A percentile compares a stretch with the other conserved stretches of the same genome.
phyloP scores from a whole-genome alignment of 2,329 filamentous ascomycete species.

The Leptographium procerum region DNA sequence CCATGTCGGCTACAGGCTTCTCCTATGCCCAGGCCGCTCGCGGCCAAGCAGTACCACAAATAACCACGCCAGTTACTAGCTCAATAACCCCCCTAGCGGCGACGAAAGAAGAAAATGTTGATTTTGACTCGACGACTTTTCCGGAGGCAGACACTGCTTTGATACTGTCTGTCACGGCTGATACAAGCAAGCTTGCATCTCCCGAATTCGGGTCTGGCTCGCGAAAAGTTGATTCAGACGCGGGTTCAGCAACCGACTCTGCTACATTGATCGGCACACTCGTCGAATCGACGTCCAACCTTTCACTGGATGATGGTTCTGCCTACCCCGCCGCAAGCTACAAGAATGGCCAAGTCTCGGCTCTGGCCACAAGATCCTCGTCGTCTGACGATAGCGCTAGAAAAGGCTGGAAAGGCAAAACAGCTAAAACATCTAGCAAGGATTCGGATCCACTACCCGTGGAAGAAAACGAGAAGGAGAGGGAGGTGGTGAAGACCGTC shows the following conservation, averaged over 20 bases:
- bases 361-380: not conserved
- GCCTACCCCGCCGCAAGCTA: slow-evolving; percentile 47
- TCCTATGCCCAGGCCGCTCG: slow-evolving; percentile 96
- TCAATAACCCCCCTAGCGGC: slow-evolving; percentile 20
- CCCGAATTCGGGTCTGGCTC: slow-evolving; percentile 1
- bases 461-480: slow-evolving; percentile 43
- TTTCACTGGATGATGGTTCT: slow-evolving; percentile 16
- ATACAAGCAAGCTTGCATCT: slow-evolving; percentile 1
- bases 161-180: not conserved
- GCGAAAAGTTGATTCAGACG: slow-evolving; percentile 16
- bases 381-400: slow-evolving; percentile 46
- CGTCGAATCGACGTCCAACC: slow-evolving; percentile 9
- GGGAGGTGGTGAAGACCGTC: slow-evolving; percentile 47
- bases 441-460: slow-evolving; percentile 39
- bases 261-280: slow-evolving; percentile 24
- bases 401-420: slow-evolving; percentile 53
- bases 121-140: slow-evolving; percentile 17
- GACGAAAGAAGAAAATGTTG: slow-evolving; percentile 23
- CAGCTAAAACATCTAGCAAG: slow-evolving; percentile 39
- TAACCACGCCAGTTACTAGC: slow-evolving; percentile 20
- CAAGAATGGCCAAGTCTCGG: slow-evolving; percentile 2
- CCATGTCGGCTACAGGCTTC: slow-evolving; percentile 52
- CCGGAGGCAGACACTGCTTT: not conserved
- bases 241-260: slow-evolving; percentile 16
- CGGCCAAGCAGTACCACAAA: slow-evolving; percentile 46